Base-by-base conservation (phyloP, 345 rosid species). In the Cardamine occulta region DNA sequence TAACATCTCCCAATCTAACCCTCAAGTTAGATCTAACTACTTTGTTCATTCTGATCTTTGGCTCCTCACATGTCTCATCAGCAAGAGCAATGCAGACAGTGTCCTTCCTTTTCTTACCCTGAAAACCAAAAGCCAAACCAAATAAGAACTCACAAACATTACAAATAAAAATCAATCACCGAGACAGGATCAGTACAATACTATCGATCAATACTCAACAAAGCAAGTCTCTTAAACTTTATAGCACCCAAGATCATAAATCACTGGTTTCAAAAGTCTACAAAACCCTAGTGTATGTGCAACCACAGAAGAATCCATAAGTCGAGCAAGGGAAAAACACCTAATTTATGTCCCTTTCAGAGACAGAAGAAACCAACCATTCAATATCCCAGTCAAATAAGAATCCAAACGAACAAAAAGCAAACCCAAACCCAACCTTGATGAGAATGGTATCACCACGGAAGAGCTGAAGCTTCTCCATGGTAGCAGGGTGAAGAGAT, bases 391-490 rank as follows among this genome's bases (percentile, higher is more conserved):
- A 61, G n/a, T 58, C 67, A 66, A 19, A 65, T 42, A 1, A 77
- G 40, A 58, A 52, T 10, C 53, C 23, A 44, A 60, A 0, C 6
- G 2, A 19, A 12, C 15, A 24, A 23, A 17, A 11, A n/a, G 52
- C 17, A 65, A 60, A 13, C 18, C 62, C 6, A 77, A 94, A 13
- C 24, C 62, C 4, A 77, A 94, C 98, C 98, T 94, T 94, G 77
- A 95, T 87, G 55, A 92, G 79, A 78, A 95, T 88, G 23, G 99
- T 95, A 75, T 95, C 97, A 13, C 99, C 99, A 13, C 99, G 91
- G 82, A 95, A 95, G 49, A 95, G 90, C 86, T 95, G 99, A 67
- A 95, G 99, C 91, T 92, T 95, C 83, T 95, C 99, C 99, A 92
- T 95, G 61, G 99, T 92, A 0, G 89, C 96, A 12, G 99, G 98